phyloP scores from a whole-genome alignment of 1,139 yeast species.

The Suhomyces wounanorum region DNA sequence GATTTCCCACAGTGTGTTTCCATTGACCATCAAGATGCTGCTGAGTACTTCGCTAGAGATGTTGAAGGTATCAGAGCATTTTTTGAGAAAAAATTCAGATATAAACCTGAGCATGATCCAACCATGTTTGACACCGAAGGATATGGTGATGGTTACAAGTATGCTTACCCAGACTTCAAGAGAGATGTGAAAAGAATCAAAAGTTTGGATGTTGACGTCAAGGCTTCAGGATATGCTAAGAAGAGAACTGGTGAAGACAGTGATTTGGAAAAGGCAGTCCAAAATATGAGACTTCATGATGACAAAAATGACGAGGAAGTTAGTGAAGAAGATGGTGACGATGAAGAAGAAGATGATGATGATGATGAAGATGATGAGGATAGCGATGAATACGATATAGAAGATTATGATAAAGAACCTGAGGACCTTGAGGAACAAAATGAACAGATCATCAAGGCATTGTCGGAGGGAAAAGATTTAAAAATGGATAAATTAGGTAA shows the following conservation, averaged over 20 bases:
- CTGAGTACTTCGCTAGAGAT: constrained; percentile 84
- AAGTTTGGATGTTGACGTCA: constrained; percentile 76
- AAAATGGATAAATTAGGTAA: constrained; percentile 83
- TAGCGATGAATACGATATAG: constrained; percentile 21
- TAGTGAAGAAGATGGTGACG: constrained; percentile 28
- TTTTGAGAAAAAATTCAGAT: constrained; percentile 76
- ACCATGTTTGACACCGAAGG: constrained; percentile 77
- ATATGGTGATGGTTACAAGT: constrained; percentile 73
- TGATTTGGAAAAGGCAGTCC: constrained; percentile 76
- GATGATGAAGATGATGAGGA: constrained; percentile 35
- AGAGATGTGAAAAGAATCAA: constrained; percentile 72
- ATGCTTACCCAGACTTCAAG: constrained; percentile 77
- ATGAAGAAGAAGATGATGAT: constrained; percentile 30
- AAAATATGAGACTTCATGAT: constrained; percentile 55
- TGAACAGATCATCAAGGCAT: constrained; percentile 70
- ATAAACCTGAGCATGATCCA: constrained; percentile 62
- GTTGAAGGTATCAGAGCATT: constrained; percentile 85
- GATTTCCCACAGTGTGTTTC: constrained; percentile 99
- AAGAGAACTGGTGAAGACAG: constrained; percentile 58
- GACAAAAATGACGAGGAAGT: constrained; percentile 36
- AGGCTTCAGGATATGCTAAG: constrained; percentile 89
- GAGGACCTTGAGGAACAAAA: constrained; percentile 56
- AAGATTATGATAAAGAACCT: constrained; percentile 33
- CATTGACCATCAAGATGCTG: constrained; percentile 87
- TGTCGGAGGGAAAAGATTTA: constrained; percentile 60